A percentile compares a stretch with the other conserved stretches of the same genome.
Conservation (phyloP, 352 stramenopile species). For the Thalassiosira exigua region DNA sequence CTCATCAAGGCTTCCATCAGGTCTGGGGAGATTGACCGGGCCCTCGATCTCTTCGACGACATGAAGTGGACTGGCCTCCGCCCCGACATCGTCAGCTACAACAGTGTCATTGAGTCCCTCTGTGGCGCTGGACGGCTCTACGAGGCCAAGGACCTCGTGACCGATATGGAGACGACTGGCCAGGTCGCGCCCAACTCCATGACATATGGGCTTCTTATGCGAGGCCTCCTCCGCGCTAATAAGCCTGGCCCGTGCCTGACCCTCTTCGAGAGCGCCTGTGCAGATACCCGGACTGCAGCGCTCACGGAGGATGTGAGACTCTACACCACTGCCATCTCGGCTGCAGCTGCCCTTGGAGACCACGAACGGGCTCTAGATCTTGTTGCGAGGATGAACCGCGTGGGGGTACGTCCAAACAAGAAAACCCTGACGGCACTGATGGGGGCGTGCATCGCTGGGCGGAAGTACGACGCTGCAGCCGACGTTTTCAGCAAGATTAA, state of each 20-base stretch:
- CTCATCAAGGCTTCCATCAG: conserved; percentile 77
- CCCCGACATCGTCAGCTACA: conserved; percentile 80
- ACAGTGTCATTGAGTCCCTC: conserved; percentile 77
- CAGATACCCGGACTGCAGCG: conserved; percentile 63
- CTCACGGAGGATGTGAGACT: conserved; percentile 82
- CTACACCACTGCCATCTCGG: conserved; percentile 84
- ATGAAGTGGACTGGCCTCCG: conserved; percentile 78
- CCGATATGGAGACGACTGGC: conserved; percentile 69
- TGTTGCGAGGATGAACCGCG: conserved; percentile 75
- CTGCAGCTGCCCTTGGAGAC: conserved; percentile 72
- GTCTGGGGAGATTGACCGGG: conserved; percentile 54
- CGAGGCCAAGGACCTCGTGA: conserved; percentile 81
- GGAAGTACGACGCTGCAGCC: conserved; percentile 66
- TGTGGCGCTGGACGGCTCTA: conserved; percentile 69
- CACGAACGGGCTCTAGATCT: conserved; percentile 79
- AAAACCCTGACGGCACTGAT: conserved; percentile 81
- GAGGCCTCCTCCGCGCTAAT: conserved; percentile 69
- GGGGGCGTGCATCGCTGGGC: conserved; percentile 71
- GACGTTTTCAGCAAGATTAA: conserved; percentile 77
- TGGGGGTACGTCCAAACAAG: conserved; percentile 79
- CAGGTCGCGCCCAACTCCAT: conserved; percentile 77
- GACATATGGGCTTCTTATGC: conserved; percentile 85
- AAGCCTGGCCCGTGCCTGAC: conserved; percentile 78
- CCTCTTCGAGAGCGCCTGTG: conserved; percentile 83
- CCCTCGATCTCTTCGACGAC: conserved; percentile 79